Evolutionary conservation across 345 rosid genomes (phyloP).

Genomic region (Streptanthus diversifolius): DNA sequence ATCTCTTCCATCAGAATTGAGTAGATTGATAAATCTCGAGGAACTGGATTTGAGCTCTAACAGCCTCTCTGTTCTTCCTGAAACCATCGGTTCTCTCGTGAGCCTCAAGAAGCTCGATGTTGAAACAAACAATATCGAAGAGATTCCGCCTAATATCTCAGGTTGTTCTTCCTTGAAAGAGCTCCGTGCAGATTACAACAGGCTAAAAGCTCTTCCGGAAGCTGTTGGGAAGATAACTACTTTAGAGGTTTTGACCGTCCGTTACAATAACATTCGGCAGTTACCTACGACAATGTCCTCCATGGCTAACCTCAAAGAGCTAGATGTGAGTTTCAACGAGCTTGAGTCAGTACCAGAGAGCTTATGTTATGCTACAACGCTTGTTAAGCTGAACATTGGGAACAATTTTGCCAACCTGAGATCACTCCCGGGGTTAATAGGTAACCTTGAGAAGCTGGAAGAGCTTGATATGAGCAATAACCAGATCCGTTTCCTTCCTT

Average conservation of each 20-base stretch:
- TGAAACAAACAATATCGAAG: constrained; percentile 88
- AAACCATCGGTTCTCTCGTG: constrained; percentile 64
- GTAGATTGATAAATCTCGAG: constrained; percentile 64
- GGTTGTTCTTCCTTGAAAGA: constrained; percentile 65
- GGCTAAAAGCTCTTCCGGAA: constrained; percentile 95
- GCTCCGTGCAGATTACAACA: constrained; percentile 83
- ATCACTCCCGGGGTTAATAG: constrained; percentile 79
- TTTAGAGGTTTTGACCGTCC: constrained; percentile 69
- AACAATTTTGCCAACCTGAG: constrained; percentile 90
- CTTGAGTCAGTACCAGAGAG: constrained; percentile 96
- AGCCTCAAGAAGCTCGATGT: constrained; percentile 58
- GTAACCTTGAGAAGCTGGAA: constrained; percentile 90
- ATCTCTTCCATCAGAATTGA: constrained; percentile 58
- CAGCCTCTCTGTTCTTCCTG: constrained; percentile 57
- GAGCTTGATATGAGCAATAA: constrained; percentile 95
- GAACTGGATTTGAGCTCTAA: constrained; percentile 93
- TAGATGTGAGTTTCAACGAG: constrained; percentile 94
- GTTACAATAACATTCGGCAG: constrained; percentile 84
- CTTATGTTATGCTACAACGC: constrained; percentile 77
- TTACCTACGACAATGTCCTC: constrained; percentile 92
- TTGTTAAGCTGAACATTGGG: constrained; percentile 82
- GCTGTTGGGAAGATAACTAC: constrained; percentile 85
- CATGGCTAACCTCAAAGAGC: constrained; percentile 69
- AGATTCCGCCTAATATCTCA: constrained; percentile 76
- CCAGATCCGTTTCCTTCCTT: constrained; percentile 88